These are phyloP conservation scores for Diutina sp. DNA, from an alignment of 1,139 yeast species.

Conservation along the genomic window DNA sequence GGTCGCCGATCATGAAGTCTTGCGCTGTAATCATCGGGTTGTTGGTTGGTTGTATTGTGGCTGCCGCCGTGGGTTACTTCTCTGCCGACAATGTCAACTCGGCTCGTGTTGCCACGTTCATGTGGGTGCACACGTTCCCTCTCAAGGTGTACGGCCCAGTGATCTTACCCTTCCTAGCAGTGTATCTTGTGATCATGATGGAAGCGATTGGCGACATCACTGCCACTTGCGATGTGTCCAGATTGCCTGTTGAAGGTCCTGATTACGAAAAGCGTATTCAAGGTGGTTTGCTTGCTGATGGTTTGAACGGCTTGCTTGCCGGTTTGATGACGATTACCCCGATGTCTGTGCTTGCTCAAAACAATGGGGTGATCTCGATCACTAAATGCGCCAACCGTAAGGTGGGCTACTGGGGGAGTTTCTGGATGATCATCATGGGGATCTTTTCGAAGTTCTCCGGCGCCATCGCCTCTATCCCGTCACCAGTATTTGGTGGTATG, in stretches of 20 bases:
- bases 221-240: slow-evolving; percentile 1
- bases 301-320: background rate
- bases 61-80: slow-evolving; percentile 1
- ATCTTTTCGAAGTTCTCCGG: slow-evolving; percentile 1
- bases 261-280: background rate
- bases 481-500: slow-evolving; percentile 1
- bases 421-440: slow-evolving; percentile 1
- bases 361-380: slow-evolving; percentile 1
- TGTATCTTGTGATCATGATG: slow-evolving; percentile 1
- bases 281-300: background rate
- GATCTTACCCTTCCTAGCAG: background rate
- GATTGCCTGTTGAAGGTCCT: background rate
- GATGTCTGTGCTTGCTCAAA: slow-evolving; percentile 1
- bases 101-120: background rate
- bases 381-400: slow-evolving; percentile 2
- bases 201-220: slow-evolving; percentile 2
- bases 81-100: background rate
- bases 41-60: background rate
- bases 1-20: slow-evolving; percentile 1
- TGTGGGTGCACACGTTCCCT: slow-evolving; percentile 1
- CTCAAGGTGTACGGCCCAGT: slow-evolving; percentile 1
- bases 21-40: slow-evolving; percentile 1
- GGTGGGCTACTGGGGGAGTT: slow-evolving; percentile 1
- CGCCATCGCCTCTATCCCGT: background rate
- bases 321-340: slow-evolving; percentile 1